Base-by-base conservation (phyloP, 257 asterid genomes). In the Leonotis leonurus region DNA sequence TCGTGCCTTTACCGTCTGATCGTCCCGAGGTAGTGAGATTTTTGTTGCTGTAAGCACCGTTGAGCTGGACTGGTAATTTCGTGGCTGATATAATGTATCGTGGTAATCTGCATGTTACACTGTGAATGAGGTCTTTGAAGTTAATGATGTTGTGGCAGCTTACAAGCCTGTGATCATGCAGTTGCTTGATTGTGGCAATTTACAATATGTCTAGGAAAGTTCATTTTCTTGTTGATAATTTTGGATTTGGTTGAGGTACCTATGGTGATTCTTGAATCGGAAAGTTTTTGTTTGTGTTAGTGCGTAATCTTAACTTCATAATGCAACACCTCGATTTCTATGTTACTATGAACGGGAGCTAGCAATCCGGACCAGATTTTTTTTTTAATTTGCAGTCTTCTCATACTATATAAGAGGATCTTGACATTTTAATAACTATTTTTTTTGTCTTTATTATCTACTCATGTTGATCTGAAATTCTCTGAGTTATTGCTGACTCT, bases 1-100 rank as follows among this genome's bases (percentile, higher is more conserved):
- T 93, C 49, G 81, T 87, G 30, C 96, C 96, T 66, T 25, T 83
- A 25, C 46, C 81, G 44, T 69, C 87, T 25, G 86, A 82, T 80
- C 99, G 96, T 64, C 99, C 96, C 0, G 90, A 89, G 94, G 99
- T 92, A 70, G 20, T 52, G 18, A 35, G 3, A 4, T 53, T 48
- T 36, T 51, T 27, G 17, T 22, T 26, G 27, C 39, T 13, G n/a
- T 32, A 25, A 45, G 30, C 48, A 17, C 55, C 43, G 14, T 44
- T n/a, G 45, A 65, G 62, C 60, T 61, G 55, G 20, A 50, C 46
- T 45, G 40, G 30, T 27, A 2, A 29, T 51, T 51, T 37, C 32
- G 60, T 36, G 56, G 36, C 62, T 65, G n/a, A 12, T 60, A 37
- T 30, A 12, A 45, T 50, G 65, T 39, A 30, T 43, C 52, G 25